These are phyloP conservation scores for Marsdenia floribunda DNA, from an alignment of 257 asterid genomes.

Conservation along the genomic window DNA sequence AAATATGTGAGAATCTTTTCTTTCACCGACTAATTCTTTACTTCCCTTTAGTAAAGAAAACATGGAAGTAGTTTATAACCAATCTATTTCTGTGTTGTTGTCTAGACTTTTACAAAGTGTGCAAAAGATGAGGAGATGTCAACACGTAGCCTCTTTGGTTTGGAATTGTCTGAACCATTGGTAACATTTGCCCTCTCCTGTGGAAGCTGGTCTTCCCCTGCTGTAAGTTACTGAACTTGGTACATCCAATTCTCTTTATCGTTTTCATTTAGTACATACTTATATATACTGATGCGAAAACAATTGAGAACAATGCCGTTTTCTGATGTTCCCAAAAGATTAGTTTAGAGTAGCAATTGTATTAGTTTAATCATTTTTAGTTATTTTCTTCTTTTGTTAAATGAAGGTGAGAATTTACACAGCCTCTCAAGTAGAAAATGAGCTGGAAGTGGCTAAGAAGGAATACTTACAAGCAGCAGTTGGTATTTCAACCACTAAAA, in stretches of 20 bases:
- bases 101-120: constrained; percentile 55
- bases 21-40: neutral
- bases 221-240: constrained; percentile 47
- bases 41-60: neutral
- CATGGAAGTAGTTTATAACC: neutral
- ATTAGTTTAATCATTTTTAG: neutral
- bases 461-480: constrained; percentile 76
- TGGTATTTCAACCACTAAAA: constrained; percentile 45
- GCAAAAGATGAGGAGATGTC: constrained; percentile 48
- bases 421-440: constrained; percentile 63
- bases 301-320: neutral
- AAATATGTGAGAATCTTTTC: constrained; percentile 45
- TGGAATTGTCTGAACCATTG: constrained; percentile 74
- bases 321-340: neutral
- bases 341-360: neutral
- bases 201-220: constrained; percentile 98
- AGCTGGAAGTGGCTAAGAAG: constrained; percentile 72
- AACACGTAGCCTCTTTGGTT: constrained; percentile 45
- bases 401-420: constrained; percentile 75
- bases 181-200: constrained; percentile 94
- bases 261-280: neutral
- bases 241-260: neutral
- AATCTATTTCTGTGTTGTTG: constrained; percentile 16
- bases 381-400: neutral
- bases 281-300: neutral